phyloP scores from a whole-genome alignment of 352 stramenopile genomes.

The Lagenidium sp. region DNA sequence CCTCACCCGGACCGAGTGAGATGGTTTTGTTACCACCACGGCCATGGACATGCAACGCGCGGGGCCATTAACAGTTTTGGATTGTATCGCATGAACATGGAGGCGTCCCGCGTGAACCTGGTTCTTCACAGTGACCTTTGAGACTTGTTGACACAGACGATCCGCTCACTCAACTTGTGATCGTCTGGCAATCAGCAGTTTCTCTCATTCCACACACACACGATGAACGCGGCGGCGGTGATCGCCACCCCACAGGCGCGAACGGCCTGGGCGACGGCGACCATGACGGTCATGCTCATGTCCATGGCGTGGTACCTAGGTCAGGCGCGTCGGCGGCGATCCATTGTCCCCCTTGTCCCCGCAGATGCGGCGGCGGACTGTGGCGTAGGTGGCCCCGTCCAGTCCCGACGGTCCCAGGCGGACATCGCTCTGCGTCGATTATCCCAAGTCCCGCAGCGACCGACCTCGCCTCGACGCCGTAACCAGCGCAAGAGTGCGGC shows the following conservation, averaged over 20 bases:
- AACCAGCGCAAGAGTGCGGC: neutral
- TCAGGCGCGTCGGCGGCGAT: slow-evolving; percentile 11
- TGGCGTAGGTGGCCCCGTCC: neutral
- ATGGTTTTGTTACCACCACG: no score
- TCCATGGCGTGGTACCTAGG: slow-evolving; percentile 24
- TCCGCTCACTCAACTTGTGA: no score
- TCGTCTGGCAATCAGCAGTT: no score
- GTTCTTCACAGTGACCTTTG: no score
- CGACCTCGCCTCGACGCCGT: slow-evolving; percentile 4
- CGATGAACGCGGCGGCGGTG: slow-evolving; percentile 1
- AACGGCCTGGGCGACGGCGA: slow-evolving; percentile 18
- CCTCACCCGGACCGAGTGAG: no score
- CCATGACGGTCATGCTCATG: slow-evolving; percentile 16
- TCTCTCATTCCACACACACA: neutral
- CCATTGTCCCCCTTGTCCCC: neutral
- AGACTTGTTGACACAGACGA: no score
- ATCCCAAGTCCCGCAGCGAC: slow-evolving; percentile 3
- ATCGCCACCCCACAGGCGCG: slow-evolving; percentile 2
- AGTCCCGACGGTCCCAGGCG: slow-evolving; percentile 3
- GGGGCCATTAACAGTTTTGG: no score
- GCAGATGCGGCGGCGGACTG: neutral
- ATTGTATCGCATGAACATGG: no score
- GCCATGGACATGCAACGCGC: no score
- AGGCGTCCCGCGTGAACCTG: no score
- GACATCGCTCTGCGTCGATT: slow-evolving; percentile 2